Base-by-base conservation (phyloP, 495 filamentous ascomycete species). In the Sabuloglossum arenarium region DNA sequence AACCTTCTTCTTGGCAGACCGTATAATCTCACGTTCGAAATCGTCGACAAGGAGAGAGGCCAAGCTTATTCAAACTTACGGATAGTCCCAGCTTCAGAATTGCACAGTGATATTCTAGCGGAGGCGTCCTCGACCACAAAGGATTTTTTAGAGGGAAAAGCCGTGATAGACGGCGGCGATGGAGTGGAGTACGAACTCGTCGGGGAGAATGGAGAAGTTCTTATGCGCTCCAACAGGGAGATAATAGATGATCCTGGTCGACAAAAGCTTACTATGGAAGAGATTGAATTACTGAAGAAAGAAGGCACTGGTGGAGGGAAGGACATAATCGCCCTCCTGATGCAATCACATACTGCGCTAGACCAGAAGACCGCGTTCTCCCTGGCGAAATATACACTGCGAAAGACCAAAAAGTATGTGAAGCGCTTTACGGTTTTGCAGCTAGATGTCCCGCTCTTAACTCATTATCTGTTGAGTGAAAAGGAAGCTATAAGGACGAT, bases 281-380 rank as follows among this genome's bases (percentile, higher is more conserved):
- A 97, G 69, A 98, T 98, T 57, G 91, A 97, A 65, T 81, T 81
- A 64, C 69, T 97, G 59, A 98, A 98, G 69, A 79, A 76, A 57
- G 77, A 85, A 42, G 82, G 80, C 1, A 79, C 75, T 32, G 80
- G 80, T 23, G 83, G 86, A 0, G 91, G 91, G 9, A 85, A 84
- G 66, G 88, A 94, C 45, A 74, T 98, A 37, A 86, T 98, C 54
- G 80, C 82, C 34, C 91, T 86, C 66, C 75, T 98, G 1, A 69
- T 98, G 64, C 73, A 84, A 21, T 87, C 85, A 14, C 91, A 98
- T 68, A 77, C 79, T 3, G 85, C 82, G 0, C 70, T 97, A 28
- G 88, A 93, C 59, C 83, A 98, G 71, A 98, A 97, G 71, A 96
- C 91, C 0, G 76, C 82, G 1, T 98, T 94, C 67, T 87, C 85